Evolutionary conservation across 768 basidiomycete genomes (phyloP).

Genomic region (Mycena latifolia): DNA sequence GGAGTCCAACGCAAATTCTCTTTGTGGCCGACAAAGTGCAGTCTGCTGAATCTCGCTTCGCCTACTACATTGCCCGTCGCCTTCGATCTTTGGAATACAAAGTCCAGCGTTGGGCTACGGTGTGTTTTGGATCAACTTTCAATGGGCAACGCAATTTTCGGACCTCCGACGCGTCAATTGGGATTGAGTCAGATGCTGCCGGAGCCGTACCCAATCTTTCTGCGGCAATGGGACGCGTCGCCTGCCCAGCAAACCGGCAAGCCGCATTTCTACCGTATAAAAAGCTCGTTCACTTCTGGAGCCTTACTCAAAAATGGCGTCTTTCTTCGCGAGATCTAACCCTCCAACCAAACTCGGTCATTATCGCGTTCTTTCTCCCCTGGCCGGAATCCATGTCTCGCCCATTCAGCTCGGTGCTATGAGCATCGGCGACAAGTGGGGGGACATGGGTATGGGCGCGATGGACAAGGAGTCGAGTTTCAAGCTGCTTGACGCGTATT

Average conservation of each 20-base stretch:
- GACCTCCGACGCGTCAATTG: too few species aligned
- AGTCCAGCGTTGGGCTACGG: too few species aligned
- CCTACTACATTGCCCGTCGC: too few species aligned
- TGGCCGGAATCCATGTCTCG: slow-evolving; percentile 58
- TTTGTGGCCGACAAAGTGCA: too few species aligned
- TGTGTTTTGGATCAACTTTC: too few species aligned
- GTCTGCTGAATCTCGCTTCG: too few species aligned
- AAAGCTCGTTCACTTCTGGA: background rate
- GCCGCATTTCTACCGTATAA: background rate
- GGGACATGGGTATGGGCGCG: slow-evolving; percentile 47
- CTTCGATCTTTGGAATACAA: too few species aligned
- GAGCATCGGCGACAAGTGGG: slow-evolving; percentile 61
- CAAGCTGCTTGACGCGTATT: slow-evolving; percentile 32
- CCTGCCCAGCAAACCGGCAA: background rate
- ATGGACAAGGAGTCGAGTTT: slow-evolving; percentile 34
- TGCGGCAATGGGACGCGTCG: slow-evolving; percentile 1
- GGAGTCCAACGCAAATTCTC: too few species aligned
- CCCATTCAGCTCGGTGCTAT: slow-evolving; percentile 59
- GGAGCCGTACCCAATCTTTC: background rate
- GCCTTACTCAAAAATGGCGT: background rate
- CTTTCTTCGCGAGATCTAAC: background rate
- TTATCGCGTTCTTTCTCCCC: slow-evolving; percentile 52
- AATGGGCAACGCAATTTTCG: too few species aligned
- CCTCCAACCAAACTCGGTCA: slow-evolving; percentile 41
- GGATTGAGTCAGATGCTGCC: background rate